These are phyloP conservation scores for Clavispora fructus DNA, from an alignment of 805 yeast species.

Conservation along the genomic window DNA sequence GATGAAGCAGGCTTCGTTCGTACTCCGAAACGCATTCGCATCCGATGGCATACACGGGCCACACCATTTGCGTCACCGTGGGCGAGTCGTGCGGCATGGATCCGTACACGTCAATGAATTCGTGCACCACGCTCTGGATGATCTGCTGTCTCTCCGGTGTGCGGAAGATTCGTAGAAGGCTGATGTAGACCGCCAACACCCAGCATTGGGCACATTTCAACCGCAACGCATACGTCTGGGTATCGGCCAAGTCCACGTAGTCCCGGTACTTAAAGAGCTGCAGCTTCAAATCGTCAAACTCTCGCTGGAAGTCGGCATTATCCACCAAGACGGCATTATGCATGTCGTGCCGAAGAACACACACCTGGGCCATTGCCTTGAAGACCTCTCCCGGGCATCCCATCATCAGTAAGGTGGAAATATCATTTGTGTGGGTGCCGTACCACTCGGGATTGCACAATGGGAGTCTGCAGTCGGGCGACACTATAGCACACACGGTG, in stretches of 20 bases:
- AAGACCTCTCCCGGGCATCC: slow-evolving; percentile 61
- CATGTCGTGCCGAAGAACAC: slow-evolving; percentile 30
- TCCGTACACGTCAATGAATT: slow-evolving; percentile 44
- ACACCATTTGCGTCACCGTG: slow-evolving; percentile 55
- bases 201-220: slow-evolving; percentile 54
- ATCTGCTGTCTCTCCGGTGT: slow-evolving; percentile 20
- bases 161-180: slow-evolving; percentile 23
- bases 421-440: slow-evolving; percentile 36
- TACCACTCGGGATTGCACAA: slow-evolving; percentile 51
- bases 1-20: slow-evolving; percentile 25
- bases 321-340: slow-evolving; percentile 6
- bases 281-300: slow-evolving; percentile 27
- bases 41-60: slow-evolving; percentile 53
- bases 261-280: slow-evolving; percentile 43
- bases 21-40: slow-evolving; percentile 34
- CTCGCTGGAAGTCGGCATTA: slow-evolving; percentile 8
- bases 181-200: slow-evolving; percentile 37
- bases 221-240: slow-evolving; percentile 32
- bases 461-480: slow-evolving; percentile 54
- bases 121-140: slow-evolving; percentile 32
- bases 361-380: slow-evolving; percentile 40
- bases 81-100: slow-evolving; percentile 44
- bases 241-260: slow-evolving; percentile 27
- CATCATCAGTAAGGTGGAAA: slow-evolving; percentile 50
- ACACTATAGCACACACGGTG: slow-evolving; percentile 49